A percentile compares a stretch with the other conserved stretches of the same genome.
These are phyloP conservation scores for Mortierella sp. DNA, from an alignment of 371 early-diverging fungal genomes.

Conservation along the genomic window DNA sequence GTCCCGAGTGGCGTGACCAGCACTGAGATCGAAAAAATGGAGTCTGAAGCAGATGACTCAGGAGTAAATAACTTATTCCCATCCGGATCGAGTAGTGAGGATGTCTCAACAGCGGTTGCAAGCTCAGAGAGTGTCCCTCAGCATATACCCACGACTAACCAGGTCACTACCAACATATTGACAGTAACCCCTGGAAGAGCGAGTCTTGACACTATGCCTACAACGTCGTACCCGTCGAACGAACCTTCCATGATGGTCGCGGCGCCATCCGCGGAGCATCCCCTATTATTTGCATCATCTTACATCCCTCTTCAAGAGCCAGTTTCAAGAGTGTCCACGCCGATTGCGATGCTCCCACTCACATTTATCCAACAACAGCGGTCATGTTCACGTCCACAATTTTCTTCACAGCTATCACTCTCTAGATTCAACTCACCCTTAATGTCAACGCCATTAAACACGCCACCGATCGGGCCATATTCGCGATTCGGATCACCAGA, in stretches of 20 bases:
- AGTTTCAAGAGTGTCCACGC: neutral
- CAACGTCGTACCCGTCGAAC: too few relatives aligned
- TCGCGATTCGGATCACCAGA: neutral
- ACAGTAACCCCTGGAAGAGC: neutral
- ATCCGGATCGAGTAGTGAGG: conserved; percentile 5
- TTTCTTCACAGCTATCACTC: neutral
- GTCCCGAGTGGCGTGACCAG: conserved; percentile 33
- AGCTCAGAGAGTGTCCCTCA: neutral
- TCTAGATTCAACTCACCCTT: neutral
- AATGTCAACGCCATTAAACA: neutral
- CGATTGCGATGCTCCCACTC: neutral
- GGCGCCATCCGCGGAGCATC: neutral
- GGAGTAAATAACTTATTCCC: neutral
- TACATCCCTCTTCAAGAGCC: neutral
- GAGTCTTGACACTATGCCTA: neutral
- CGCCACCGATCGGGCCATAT: neutral
- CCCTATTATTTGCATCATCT: neutral
- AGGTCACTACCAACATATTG: neutral
- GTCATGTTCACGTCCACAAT: neutral
- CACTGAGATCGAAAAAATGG: conserved; percentile 23
- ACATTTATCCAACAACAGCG: neutral
- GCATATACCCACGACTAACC: neutral
- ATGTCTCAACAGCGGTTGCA: neutral
- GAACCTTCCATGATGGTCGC: neutral
- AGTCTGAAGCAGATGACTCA: conserved; percentile 1